Evolutionary conservation across 2,329 filamentous ascomycete species (phyloP).

Genomic region (Zasmidium cellare): DNA sequence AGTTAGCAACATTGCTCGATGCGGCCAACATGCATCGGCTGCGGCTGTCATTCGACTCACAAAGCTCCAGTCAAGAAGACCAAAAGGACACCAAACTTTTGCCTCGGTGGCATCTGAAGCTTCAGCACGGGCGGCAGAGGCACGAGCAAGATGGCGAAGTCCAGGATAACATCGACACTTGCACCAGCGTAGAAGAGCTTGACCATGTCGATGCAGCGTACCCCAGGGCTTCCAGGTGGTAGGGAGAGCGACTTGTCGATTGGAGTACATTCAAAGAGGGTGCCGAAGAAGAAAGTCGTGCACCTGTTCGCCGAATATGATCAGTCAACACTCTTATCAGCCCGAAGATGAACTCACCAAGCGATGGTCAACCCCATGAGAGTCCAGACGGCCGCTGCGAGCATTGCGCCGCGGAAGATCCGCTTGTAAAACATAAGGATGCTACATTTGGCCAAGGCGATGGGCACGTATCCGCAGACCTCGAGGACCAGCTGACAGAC

Average conservation of each 20-base stretch:
- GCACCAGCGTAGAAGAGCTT: conserved; percentile 7
- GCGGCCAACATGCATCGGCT: no score
- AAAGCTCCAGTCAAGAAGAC: background rate
- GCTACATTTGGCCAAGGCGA: background rate
- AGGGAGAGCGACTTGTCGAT: background rate
- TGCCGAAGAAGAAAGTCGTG: background rate
- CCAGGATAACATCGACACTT: conserved; percentile 5
- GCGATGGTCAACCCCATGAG: background rate
- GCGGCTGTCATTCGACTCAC: background rate
- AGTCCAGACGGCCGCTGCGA: background rate
- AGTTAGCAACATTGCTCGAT: no score
- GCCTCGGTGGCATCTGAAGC: conserved; percentile 1
- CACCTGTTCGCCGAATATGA: no score
- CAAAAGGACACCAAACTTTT: background rate
- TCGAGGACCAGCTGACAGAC: background rate
- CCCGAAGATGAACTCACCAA: background rate
- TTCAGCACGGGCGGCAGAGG: conserved; percentile 4
- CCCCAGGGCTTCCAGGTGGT: background rate
- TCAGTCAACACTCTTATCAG: no score
- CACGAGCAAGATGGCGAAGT: conserved; percentile 10
- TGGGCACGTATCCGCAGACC: background rate
- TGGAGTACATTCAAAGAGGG: background rate
- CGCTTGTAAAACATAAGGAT: background rate
- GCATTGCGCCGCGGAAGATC: background rate
- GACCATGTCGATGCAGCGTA: conserved; percentile 8